These are phyloP conservation scores for Pythium aristosporum DNA, from an alignment of 352 stramenopile genomes.

Conservation along the genomic window DNA sequence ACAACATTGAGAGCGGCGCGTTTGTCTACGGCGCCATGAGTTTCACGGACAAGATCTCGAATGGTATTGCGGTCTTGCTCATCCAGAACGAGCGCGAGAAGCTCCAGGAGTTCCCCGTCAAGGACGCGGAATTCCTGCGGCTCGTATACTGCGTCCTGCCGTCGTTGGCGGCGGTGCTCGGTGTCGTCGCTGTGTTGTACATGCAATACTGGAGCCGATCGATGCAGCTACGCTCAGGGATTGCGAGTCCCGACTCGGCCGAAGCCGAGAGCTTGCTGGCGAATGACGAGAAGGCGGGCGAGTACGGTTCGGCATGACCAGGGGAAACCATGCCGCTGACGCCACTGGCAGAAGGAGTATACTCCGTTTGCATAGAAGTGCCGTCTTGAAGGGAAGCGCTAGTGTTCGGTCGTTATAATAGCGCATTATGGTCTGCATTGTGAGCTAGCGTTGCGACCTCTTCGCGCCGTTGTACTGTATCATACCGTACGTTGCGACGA, in stretches of 20 bases:
- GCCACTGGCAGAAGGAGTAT: background rate
- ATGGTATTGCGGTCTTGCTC: conserved; percentile 75
- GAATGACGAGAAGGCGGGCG: conserved; percentile 18
- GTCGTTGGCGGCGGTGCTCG: conserved; percentile 55
- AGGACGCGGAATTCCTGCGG: conserved; percentile 72
- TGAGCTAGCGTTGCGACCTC: background rate
- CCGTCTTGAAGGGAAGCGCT: background rate
- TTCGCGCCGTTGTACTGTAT: background rate
- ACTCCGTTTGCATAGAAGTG: background rate
- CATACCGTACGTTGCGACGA: background rate
- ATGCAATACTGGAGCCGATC: conserved; percentile 67
- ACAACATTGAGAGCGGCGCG: conserved; percentile 78
- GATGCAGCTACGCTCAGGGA: conserved; percentile 27
- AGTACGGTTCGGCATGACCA: conserved; percentile 24
- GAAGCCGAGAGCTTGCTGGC: conserved; percentile 35
- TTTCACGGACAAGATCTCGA: conserved; percentile 88
- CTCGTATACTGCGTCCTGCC: conserved; percentile 75
- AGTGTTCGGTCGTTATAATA: background rate
- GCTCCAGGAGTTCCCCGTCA: conserved; percentile 46
- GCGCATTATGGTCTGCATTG: background rate
- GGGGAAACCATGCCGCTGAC: background rate
- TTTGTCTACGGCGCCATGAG: conserved; percentile 89
- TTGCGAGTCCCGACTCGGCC: conserved; percentile 17
- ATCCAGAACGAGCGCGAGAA: conserved; percentile 83
- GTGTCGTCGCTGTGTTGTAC: conserved; percentile 63